phyloP scores from a whole-genome alignment of 176 grass and related monocot genomes.

The Carex cristatella region DNA sequence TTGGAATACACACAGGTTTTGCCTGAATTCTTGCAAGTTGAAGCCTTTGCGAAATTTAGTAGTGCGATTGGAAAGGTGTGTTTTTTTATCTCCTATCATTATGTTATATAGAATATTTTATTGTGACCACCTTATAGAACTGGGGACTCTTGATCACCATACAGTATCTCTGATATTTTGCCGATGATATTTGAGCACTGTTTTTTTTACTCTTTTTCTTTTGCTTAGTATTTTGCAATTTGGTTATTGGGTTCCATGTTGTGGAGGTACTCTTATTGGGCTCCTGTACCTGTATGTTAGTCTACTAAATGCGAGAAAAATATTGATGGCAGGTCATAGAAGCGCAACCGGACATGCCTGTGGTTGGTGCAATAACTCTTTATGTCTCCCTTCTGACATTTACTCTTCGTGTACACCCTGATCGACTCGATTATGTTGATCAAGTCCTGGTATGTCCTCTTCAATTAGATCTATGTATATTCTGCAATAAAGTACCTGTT shows the following conservation, averaged over 20 bases:
- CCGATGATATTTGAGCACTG: neutral
- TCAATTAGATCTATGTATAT: neutral
- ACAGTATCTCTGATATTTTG: neutral
- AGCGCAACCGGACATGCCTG: slow-evolving; percentile 93
- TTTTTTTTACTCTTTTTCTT: neutral
- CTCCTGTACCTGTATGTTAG: neutral
- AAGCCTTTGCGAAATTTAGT: slow-evolving; percentile 96
- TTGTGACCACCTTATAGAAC: neutral
- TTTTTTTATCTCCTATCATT: neutral
- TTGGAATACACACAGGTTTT: slow-evolving; percentile 61
- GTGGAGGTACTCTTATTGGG: neutral
- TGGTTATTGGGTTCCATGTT: neutral
- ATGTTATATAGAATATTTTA: neutral
- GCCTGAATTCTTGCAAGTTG: slow-evolving; percentile 95
- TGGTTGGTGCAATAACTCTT: slow-evolving; percentile 85
- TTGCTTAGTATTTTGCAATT: neutral
- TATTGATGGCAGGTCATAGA: slow-evolving; percentile 80
- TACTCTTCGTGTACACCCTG: slow-evolving; percentile 95
- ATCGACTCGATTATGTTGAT: slow-evolving; percentile 99
- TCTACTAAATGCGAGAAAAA: neutral
- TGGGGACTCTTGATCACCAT: neutral
- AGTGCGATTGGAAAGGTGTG: slow-evolving; percentile 91
- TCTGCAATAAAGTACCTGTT: neutral
- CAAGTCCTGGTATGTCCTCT: slow-evolving; percentile 80
- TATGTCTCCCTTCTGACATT: slow-evolving; percentile 97